A percentile compares a stretch with the other conserved stretches of the same genome.
These are phyloP conservation scores for Trametes polyzona DNA, from an alignment of 1,284 basidiomycete genomes.

Conservation along the genomic window DNA sequence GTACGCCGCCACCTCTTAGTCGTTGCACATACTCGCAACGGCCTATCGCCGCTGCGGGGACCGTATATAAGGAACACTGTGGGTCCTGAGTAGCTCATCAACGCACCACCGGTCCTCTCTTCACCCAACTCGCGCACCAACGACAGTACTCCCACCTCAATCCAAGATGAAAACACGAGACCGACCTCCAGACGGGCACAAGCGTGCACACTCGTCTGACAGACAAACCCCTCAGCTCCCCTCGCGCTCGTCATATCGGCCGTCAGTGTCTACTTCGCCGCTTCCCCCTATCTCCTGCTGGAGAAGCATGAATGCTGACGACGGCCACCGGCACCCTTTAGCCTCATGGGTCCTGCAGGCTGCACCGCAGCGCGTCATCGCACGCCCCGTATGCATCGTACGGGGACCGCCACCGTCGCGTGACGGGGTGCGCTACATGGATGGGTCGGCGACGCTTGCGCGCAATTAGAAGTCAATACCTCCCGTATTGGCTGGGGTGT, in stretches of 20 bases:
- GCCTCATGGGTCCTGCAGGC: no score
- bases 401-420: neutral
- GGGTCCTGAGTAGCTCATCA: no score
- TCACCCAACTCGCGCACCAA: neutral
- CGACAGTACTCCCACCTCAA: neutral
- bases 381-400: no score
- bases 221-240: neutral
- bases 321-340: neutral
- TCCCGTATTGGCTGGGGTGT: no score
- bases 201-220: neutral
- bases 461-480: no score
- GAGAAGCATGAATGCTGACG: neutral
- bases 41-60: no score
- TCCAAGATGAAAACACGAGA: neutral
- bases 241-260: no score
- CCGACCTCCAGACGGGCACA: neutral
- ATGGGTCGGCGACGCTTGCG: neutral
- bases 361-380: no score
- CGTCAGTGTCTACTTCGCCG: neutral
- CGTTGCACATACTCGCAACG: no score
- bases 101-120: neutral
- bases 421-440: neutral
- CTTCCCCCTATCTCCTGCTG: neutral
- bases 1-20: no score
- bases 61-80: no score